These are phyloP conservation scores for Apiotrichum siamense DNA, from an alignment of 1,284 basidiomycete genomes.

Conservation along the genomic window DNA sequence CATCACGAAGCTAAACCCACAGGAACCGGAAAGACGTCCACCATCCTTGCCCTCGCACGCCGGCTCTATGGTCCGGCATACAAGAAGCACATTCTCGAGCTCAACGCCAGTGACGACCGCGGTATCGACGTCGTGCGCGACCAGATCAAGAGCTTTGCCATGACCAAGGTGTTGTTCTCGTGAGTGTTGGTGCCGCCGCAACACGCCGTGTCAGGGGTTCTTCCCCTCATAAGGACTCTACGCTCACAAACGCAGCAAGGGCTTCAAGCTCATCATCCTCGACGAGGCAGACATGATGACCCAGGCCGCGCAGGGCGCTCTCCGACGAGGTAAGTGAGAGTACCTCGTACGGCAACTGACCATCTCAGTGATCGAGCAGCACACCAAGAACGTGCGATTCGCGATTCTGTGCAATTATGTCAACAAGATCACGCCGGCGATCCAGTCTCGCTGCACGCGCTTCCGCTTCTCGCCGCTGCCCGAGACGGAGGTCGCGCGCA, in stretches of 20 bases:
- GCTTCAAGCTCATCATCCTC: conserved; percentile 95
- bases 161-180: conserved; percentile 77
- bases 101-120: conserved; percentile 96
- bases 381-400: conserved; percentile 97
- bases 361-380: conserved; percentile 82
- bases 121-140: conserved; percentile 98
- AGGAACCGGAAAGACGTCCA: conserved; percentile 93
- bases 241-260: conserved; percentile 55
- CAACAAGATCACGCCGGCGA: conserved; percentile 98
- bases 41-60: conserved; percentile 91
- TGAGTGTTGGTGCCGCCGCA: conserved; percentile 24
- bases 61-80: conserved; percentile 77
- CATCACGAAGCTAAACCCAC: neutral
- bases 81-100: conserved; percentile 89
- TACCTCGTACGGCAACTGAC: neutral
- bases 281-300: conserved; percentile 99
- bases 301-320: conserved; percentile 88
- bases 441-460: conserved; percentile 95
- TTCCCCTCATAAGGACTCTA: neutral
- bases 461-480: conserved; percentile 97
- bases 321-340: conserved; percentile 60
- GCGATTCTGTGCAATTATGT: conserved; percentile 99
- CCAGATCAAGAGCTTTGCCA: conserved; percentile 97
- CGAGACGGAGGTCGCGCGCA: conserved; percentile 73
- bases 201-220: neutral